A percentile compares a stretch with the other conserved stretches of the same genome.
Conservation (phyloP, 768 basidiomycete genomes). For the Lentinula raphanica region DNA sequence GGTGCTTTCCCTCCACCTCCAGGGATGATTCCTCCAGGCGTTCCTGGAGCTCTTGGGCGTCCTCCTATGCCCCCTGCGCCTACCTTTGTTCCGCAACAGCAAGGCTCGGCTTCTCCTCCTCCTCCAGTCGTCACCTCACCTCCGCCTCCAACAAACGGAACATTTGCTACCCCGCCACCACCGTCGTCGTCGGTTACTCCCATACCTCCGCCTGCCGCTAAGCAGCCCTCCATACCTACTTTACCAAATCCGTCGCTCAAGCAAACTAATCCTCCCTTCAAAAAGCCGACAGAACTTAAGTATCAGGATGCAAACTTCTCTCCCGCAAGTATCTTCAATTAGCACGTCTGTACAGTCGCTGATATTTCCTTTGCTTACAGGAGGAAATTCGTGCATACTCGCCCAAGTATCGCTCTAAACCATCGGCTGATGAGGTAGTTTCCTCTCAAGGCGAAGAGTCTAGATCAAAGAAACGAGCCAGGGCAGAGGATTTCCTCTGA, state of each 20-base stretch:
- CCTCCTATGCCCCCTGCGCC: conserved; percentile 15
- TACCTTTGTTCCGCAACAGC: conserved; percentile 16
- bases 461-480: conserved; percentile 77
- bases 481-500: conserved; percentile 81
- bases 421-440: conserved; percentile 29
- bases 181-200: conserved; percentile 17
- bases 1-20: conserved; percentile 11
- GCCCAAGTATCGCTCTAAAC: conserved; percentile 54
- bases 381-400: conserved; percentile 73
- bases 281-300: conserved; percentile 71
- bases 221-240: conserved; percentile 21
- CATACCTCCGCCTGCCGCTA: conserved; percentile 4
- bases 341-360: not conserved
- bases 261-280: conserved; percentile 69
- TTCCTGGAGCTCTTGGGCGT: conserved; percentile 13
- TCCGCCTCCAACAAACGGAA: not conserved
- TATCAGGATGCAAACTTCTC: conserved; percentile 74
- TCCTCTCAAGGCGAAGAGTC: conserved; percentile 44
- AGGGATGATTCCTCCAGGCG: conserved; percentile 22
- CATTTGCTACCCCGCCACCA: conserved; percentile 22
- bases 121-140: conserved; percentile 10
- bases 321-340: conserved; percentile 46
- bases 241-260: conserved; percentile 54
- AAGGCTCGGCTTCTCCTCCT: conserved; percentile 16
- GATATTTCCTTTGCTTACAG: conserved; percentile 32